Evolutionary conservation across 768 basidiomycete genomes (phyloP).

Genomic region (Lentinula detonsa): DNA sequence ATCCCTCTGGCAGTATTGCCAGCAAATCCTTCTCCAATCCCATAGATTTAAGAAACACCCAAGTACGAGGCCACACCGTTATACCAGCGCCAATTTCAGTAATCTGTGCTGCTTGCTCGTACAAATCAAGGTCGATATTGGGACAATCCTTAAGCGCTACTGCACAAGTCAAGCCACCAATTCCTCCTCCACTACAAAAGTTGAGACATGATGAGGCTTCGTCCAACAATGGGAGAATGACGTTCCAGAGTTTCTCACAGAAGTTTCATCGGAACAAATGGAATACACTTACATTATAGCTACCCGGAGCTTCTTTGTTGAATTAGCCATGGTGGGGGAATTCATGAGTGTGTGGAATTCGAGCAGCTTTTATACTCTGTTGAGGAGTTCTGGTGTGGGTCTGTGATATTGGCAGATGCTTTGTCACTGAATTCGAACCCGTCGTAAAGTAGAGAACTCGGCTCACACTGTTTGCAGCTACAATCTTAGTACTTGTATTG

Average conservation of each 20-base stretch:
- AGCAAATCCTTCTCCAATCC: slow-evolving; percentile 26
- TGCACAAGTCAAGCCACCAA: slow-evolving; percentile 33
- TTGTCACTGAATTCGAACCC: too few relatives aligned
- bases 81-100: slow-evolving; percentile 41
- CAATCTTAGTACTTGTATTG: too few relatives aligned
- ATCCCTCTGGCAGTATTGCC: slow-evolving; percentile 9
- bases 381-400: not conserved
- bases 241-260: not conserved
- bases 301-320: slow-evolving; percentile 2
- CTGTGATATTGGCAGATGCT: not conserved
- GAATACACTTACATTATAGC: slow-evolving; percentile 12
- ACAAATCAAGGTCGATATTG: slow-evolving; percentile 30
- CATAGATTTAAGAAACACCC: slow-evolving; percentile 31
- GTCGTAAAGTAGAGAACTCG: too few relatives aligned
- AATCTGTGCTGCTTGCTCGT: slow-evolving; percentile 33
- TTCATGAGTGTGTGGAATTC: not conserved
- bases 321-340: not conserved
- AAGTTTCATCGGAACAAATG: not conserved
- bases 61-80: slow-evolving; percentile 30
- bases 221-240: not conserved
- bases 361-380: not conserved
- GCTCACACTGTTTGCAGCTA: too few relatives aligned
- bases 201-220: not conserved
- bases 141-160: slow-evolving; percentile 19
- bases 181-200: slow-evolving; percentile 32